These are phyloP conservation scores for Williopsis jadinii DNA, from an alignment of 1,139 yeast species.

Conservation along the genomic window DNA sequence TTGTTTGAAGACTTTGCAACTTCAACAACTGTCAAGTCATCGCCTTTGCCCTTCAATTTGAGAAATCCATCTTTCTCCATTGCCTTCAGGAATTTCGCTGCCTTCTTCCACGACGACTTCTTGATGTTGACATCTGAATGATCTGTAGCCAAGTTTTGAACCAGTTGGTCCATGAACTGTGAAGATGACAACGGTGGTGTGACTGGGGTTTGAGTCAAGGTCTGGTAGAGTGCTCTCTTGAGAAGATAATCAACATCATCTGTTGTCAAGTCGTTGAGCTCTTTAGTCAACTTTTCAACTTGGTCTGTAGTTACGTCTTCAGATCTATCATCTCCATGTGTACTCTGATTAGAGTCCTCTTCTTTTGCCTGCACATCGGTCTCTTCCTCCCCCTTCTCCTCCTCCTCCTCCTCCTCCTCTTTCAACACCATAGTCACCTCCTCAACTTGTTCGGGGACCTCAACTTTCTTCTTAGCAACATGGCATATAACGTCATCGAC, in stretches of 20 bases:
- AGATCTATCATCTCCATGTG: too few species aligned
- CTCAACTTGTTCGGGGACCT: constrained; percentile 33
- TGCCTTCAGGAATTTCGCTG: constrained; percentile 74
- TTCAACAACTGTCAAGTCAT: constrained; percentile 56
- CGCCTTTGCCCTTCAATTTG: constrained; percentile 64
- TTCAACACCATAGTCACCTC: constrained; percentile 23
- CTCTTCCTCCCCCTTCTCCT: constrained; percentile 2
- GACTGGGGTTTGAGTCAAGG: constrained; percentile 52
- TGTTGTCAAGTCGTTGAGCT: constrained; percentile 35
- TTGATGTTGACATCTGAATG: constrained; percentile 57
- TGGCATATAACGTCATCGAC: constrained; percentile 46
- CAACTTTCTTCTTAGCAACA: constrained; percentile 38
- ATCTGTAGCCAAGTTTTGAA: constrained; percentile 64
- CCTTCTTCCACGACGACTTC: constrained; percentile 84
- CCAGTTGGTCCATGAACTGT: constrained; percentile 60
- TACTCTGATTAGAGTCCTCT: background rate
- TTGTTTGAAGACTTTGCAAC: constrained; percentile 40
- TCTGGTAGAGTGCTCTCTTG: constrained; percentile 41
- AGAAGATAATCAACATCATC: constrained; percentile 80
- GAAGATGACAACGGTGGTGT: constrained; percentile 64
- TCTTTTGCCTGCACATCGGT: constrained; percentile 4
- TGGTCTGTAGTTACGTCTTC: background rate
- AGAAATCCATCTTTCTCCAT: constrained; percentile 72
- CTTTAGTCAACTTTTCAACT: constrained; percentile 21
- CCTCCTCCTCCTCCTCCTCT: constrained; percentile 6